These are phyloP conservation scores for Silene latifolia DNA, from an alignment of 148 eudicot genomes.

Conservation along the genomic window DNA sequence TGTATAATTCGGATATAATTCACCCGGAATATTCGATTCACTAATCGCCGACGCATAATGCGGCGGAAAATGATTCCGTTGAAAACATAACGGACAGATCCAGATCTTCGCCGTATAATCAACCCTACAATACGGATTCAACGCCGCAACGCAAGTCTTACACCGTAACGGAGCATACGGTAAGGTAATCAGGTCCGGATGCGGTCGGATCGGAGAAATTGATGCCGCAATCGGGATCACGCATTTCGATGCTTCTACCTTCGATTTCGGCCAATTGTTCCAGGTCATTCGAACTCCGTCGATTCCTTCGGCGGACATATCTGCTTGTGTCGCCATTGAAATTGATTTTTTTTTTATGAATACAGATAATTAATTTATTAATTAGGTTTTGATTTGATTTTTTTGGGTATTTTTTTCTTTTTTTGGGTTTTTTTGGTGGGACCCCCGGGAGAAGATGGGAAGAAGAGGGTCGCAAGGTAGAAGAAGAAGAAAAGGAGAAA, in stretches of 20 bases:
- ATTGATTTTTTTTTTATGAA: not conserved
- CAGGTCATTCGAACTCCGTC: constrained; percentile 87
- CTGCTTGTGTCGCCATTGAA: constrained; percentile 45
- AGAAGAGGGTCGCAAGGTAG: constrained; percentile 28
- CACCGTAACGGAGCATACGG: constrained; percentile 84
- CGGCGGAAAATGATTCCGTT: constrained; percentile 81
- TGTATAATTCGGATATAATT: constrained; percentile 68
- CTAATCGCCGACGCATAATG: constrained; percentile 54
- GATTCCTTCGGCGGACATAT: constrained; percentile 69
- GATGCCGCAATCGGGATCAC: constrained; percentile 87
- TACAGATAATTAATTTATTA: not conserved
- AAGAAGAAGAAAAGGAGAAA: not conserved
- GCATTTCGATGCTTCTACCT: constrained; percentile 77
- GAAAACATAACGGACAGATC: constrained; percentile 90
- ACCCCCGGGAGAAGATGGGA: constrained; percentile 32
- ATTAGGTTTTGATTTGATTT: not conserved
- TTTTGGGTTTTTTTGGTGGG: not conserved
- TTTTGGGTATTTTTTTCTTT: not conserved
- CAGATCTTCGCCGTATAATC: constrained; percentile 74
- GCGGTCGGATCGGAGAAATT: constrained; percentile 64
- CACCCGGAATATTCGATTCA: constrained; percentile 75
- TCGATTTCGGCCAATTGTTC: constrained; percentile 86
- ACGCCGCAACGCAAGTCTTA: constrained; percentile 55
- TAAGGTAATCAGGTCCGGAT: constrained; percentile 50
- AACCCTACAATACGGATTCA: constrained; percentile 66